phyloP scores from a whole-genome alignment of 805 yeast species.

The Pichia deserticola region DNA sequence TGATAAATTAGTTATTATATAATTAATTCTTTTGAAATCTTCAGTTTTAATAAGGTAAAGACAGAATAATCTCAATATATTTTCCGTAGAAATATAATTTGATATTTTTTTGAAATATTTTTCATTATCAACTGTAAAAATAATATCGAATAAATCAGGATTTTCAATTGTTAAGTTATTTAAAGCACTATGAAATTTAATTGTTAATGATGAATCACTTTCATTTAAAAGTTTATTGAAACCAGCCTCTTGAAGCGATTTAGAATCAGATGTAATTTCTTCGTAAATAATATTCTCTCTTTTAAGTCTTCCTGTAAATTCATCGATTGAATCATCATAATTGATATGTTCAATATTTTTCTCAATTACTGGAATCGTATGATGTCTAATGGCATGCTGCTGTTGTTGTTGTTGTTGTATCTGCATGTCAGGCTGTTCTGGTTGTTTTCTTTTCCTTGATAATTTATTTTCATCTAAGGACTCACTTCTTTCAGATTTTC shows the following conservation, averaged over 20 bases:
- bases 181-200: slow-evolving; percentile 18
- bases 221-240: slow-evolving; percentile 10
- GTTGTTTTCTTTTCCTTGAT: slow-evolving; percentile 9
- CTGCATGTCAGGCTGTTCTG: background rate
- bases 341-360: background rate
- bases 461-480: slow-evolving; percentile 4
- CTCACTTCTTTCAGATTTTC: background rate
- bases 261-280: slow-evolving; percentile 19
- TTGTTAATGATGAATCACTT: slow-evolving; percentile 8
- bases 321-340: slow-evolving; percentile 12
- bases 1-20: slow-evolving; percentile 12
- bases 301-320: slow-evolving; percentile 16
- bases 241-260: slow-evolving; percentile 15
- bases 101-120: slow-evolving; percentile 10
- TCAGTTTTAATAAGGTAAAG: slow-evolving; percentile 8
- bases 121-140: slow-evolving; percentile 13
- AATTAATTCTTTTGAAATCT: slow-evolving; percentile 1
- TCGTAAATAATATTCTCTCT: slow-evolving; percentile 19
- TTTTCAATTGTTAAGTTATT: slow-evolving; percentile 19
- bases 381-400: slow-evolving; percentile 11
- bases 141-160: slow-evolving; percentile 17
- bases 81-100: slow-evolving; percentile 20
- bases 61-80: slow-evolving; percentile 22
- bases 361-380: slow-evolving; percentile 4
- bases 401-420: slow-evolving; percentile 5